These are phyloP conservation scores for Niveomyces coronatus DNA, from an alignment of 2,329 filamentous ascomycete species.

Conservation along the genomic window DNA sequence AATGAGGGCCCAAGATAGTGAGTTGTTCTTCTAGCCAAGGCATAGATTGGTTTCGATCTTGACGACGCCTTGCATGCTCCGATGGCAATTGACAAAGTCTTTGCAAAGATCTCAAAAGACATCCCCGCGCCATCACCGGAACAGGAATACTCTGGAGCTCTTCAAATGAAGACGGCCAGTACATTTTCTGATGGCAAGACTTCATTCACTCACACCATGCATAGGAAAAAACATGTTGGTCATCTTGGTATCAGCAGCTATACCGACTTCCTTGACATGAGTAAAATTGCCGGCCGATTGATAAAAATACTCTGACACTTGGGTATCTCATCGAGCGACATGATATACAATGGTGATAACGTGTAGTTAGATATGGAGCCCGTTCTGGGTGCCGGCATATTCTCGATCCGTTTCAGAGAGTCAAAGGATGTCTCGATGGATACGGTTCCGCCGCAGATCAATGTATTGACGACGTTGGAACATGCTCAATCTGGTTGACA, in stretches of 20 bases:
- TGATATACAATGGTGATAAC: not conserved
- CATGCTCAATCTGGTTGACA: not conserved
- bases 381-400: not conserved
- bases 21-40: slow-evolving; percentile 13
- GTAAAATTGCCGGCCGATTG: not conserved
- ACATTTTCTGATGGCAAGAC: slow-evolving; percentile 35
- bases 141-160: slow-evolving; percentile 22
- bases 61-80: slow-evolving; percentile 36
- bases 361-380: not conserved
- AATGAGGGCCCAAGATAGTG: slow-evolving; percentile 4
- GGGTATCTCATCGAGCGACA: not conserved
- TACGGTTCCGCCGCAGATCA: not conserved
- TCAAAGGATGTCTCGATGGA: not conserved
- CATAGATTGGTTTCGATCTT: slow-evolving; percentile 37
- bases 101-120: slow-evolving; percentile 20
- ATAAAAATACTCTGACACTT: not conserved
- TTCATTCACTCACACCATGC: slow-evolving; percentile 33
- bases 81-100: slow-evolving; percentile 22
- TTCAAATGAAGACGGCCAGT: slow-evolving; percentile 22
- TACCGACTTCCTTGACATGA: not conserved
- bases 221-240: slow-evolving; percentile 31
- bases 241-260: slow-evolving; percentile 7
- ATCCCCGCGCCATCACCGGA: slow-evolving; percentile 13
- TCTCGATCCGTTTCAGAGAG: not conserved
- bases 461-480: not conserved